phyloP scores from a whole-genome alignment of 805 yeast species.

The Starmerella roubikii region DNA sequence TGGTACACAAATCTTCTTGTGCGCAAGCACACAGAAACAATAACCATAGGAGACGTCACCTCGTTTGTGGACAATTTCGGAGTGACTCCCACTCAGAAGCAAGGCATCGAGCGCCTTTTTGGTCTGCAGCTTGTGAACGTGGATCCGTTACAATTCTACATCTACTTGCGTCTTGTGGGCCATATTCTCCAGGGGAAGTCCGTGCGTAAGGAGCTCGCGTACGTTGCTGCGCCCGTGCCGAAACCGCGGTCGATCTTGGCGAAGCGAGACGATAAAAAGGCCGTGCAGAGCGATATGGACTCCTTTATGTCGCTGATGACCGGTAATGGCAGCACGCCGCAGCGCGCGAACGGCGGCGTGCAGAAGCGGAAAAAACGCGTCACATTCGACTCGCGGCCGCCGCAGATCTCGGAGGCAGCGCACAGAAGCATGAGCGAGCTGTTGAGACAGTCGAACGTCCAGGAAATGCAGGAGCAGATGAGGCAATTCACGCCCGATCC shows the following conservation, averaged over 20 bases:
- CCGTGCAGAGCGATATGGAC: slow-evolving; percentile 50
- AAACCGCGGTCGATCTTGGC: slow-evolving; percentile 67
- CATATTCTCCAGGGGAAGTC: slow-evolving; percentile 44
- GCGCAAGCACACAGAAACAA: slow-evolving; percentile 48
- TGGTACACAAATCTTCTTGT: slow-evolving; percentile 84
- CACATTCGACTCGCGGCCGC: slow-evolving; percentile 27
- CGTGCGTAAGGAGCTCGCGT: slow-evolving; percentile 31
- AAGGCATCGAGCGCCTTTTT: slow-evolving; percentile 24
- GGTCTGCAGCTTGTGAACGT: slow-evolving; percentile 35
- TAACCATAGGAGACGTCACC: slow-evolving; percentile 66
- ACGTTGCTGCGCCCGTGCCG: slow-evolving; percentile 50
- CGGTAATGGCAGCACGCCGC: neutral
- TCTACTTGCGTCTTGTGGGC: slow-evolving; percentile 63
- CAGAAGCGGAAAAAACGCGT: slow-evolving; percentile 24
- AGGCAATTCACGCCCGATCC: slow-evolving; percentile 20
- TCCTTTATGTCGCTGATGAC: slow-evolving; percentile 76
- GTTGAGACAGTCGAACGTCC: slow-evolving; percentile 22
- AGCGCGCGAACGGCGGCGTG: slow-evolving; percentile 5
- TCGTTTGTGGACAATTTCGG: slow-evolving; percentile 66
- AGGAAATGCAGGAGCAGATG: slow-evolving; percentile 6
- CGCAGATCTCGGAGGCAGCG: slow-evolving; percentile 30
- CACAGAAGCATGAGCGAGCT: slow-evolving; percentile 29
- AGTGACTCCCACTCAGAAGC: slow-evolving; percentile 38
- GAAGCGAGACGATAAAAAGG: neutral
- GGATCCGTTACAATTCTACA: slow-evolving; percentile 85